Percentiles rank a stretch among this genome's conserved stretches.
phyloP scores from a whole-genome alignment of 1,284 basidiomycete species.

The Chalciporus sp. region DNA sequence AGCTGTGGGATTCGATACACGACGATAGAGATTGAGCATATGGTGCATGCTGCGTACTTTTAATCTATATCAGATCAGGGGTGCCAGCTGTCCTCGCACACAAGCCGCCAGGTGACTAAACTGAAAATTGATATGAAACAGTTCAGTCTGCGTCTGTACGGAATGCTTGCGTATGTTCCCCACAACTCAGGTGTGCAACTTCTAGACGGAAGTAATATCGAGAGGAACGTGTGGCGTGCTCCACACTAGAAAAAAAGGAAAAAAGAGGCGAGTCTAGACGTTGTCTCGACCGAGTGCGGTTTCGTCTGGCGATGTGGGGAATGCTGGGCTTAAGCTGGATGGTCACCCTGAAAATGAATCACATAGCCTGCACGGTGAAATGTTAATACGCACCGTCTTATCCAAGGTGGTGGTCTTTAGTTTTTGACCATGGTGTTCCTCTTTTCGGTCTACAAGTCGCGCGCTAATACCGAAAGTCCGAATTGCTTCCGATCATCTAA shows the following conservation, averaged over 20 bases:
- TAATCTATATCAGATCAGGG: slow-evolving; percentile 31
- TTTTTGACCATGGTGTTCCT: background rate
- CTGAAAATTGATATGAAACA: slow-evolving; percentile 20
- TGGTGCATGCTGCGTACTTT: slow-evolving; percentile 14
- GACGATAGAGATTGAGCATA: slow-evolving; percentile 15
- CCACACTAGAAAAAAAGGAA: slow-evolving; percentile 1
- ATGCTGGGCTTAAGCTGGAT: background rate
- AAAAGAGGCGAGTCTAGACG: slow-evolving; percentile 10
- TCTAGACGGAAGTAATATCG: slow-evolving; percentile 3
- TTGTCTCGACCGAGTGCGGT: slow-evolving; percentile 1
- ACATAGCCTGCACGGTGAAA: background rate
- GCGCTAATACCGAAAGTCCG: background rate
- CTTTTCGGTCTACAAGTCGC: background rate
- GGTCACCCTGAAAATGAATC: slow-evolving; percentile 1
- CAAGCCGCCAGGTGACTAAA: slow-evolving; percentile 10
- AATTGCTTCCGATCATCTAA: background rate
- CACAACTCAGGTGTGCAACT: background rate
- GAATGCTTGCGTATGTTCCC: background rate
- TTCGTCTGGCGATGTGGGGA: background rate
- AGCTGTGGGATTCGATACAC: slow-evolving; percentile 23
- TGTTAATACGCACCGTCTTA: background rate
- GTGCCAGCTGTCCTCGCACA: slow-evolving; percentile 34
- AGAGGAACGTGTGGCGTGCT: background rate
- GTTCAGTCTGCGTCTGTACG: background rate
- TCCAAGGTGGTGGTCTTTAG: background rate